Evolutionary conservation across 2,329 filamentous ascomycete genomes (phyloP), one percentile per base, ranked within the genome.

Genomic region (Scytalidium lignicola): DNA sequence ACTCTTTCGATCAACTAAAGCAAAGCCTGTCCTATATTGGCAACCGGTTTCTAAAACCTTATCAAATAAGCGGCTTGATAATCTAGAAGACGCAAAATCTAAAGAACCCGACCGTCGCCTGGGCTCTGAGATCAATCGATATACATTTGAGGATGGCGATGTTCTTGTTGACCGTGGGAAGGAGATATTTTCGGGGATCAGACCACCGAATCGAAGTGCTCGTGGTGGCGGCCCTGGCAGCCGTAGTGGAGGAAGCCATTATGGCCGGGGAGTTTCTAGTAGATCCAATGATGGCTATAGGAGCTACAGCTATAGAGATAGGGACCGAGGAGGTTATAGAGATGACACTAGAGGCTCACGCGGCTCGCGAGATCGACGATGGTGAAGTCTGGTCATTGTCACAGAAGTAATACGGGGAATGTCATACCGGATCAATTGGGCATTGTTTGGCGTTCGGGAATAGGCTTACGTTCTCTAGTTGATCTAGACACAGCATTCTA

Each of bases 151-250:
- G 64, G 72, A 83, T 49, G 75, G 74, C 1, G 80, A 83, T 51
- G 62, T 67, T 5, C 81, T 90, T 47, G 85, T 90, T 41, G 86
- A 90, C 63, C 76, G 83, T 47, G 87, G 86, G 13, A 80, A 80
- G 15, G 87, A 90, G 63, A 81, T 84, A 32, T 85, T 85, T 60
- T 70, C 80, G 43, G 81, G 80, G 15, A 82, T 85, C 52, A 71
- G 81, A 20, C 80, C 79, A 20, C 80, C 81, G 32, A 37, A 37
- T 37, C 32, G 32, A 37, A 37, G 32, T 37, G 32, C 32, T 37
- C 32, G 32, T 37, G 32, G 32, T 37, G 32, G 32, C 4, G 12
- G 32, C 5, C 32, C 32, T 17, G 32, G 32, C 6, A 37, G 32
- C n/a, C 32, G 32, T 37, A 17, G 32, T 37, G 32, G 32, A 37